Conservation (phyloP, 306 rosid species). For the Echinosophora koreensis region DNA sequence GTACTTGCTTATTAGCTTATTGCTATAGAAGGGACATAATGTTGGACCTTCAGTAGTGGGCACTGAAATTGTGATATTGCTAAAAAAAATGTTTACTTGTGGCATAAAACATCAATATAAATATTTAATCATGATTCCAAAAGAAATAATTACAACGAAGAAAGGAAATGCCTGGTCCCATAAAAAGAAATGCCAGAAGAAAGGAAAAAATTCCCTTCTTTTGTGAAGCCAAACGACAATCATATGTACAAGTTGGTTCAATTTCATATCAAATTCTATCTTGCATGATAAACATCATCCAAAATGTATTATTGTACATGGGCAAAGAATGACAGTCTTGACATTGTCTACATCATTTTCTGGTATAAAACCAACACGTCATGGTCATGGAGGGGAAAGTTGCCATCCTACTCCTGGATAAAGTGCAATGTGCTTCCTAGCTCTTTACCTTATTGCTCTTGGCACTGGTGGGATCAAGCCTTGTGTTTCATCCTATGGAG, state of each 20-base stretch:
- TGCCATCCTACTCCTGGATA: conserved; percentile 63
- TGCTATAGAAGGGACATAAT: not conserved
- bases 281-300: conserved; percentile 9
- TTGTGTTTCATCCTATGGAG: too few species aligned
- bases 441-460: conserved; percentile 81
- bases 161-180: not conserved
- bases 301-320: conserved; percentile 3
- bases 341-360: conserved; percentile 77
- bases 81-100: not conserved
- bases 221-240: not conserved
- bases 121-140: not conserved
- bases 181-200: too few species aligned
- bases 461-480: too few species aligned
- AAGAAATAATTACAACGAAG: not conserved
- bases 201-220: not conserved
- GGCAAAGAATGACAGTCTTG: conserved; percentile 83
- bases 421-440: conserved; percentile 55
- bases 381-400: conserved; percentile 45
- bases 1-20: conserved; percentile 22
- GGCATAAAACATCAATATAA: not conserved
- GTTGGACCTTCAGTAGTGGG: not conserved
- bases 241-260: not conserved
- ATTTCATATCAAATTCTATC: not conserved
- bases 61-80: not conserved
- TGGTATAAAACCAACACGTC: conserved; percentile 71